Base-by-base conservation (phyloP, 495 filamentous ascomycete genomes). In the Neurospora africana region DNA sequence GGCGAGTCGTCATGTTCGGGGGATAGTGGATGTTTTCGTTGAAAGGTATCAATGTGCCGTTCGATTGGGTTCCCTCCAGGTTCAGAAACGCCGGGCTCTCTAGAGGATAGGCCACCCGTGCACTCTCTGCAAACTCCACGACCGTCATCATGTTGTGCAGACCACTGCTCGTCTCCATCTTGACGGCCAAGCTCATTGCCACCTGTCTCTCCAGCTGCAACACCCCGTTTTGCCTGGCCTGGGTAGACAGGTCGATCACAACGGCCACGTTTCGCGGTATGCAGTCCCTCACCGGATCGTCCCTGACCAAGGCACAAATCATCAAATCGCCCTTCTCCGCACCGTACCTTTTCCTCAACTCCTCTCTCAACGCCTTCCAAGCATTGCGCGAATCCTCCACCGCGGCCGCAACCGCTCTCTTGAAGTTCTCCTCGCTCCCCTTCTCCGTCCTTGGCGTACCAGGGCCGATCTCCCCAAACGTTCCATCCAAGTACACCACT, bases 241-340 rank as follows among this genome's bases (percentile, higher is more conserved):
- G 35, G n/a, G 21, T 43, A n/a, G 27, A 38, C 53, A 65, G 27
- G 15, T 70, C 69, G 17, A 70, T 41, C 39, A 70, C 69, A 5
- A 70, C 39, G 19, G 36, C 69, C 23, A 70, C 47, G 9, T 47
- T 58, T 6, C 69, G 69, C 21, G 40, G 40, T 41, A 39, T 72
- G 69, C 77, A 79, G 38, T 74, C 72, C 19, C 69, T 75, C 39
- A 76, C 69, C 7, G 77, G 77, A 67, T 77, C 69, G 33, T 79
- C 77, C n/a, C 76, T 72, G 19, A 79, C 69, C 19, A 79, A 41
- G 5, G 76, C 71, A 47, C 77, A 79, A 21, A 78, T 76, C 73
- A 79, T 77, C 11, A 79, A 70, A 36, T 77, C 73, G 30, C 76
- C 76, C n/a, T 68, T 61, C 5, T 72, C 65, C 3, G 11, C 15